A percentile compares a stretch with the other conserved stretches of the same genome.
These are phyloP conservation scores for Vaccinium vitisidaea DNA, from an alignment of 148 eudicot genomes.

Conservation along the genomic window DNA sequence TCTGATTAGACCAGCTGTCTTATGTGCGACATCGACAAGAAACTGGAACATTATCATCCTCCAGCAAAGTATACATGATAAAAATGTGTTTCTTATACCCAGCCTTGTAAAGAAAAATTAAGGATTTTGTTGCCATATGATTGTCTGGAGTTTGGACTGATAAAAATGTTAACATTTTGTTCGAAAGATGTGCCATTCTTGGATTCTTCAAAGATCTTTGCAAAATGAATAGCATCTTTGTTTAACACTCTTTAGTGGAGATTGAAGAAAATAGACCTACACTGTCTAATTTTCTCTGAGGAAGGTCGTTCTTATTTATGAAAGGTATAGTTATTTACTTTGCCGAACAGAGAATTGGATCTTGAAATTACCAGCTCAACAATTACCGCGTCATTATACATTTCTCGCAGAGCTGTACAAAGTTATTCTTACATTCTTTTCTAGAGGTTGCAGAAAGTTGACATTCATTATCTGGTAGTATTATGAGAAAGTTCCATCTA, in stretches of 20 bases:
- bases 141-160: background rate
- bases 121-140: background rate
- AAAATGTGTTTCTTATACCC: background rate
- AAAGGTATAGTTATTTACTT: background rate
- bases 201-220: background rate
- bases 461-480: background rate
- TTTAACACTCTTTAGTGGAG: background rate
- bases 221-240: background rate
- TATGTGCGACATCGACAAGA: background rate
- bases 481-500: background rate
- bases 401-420: background rate
- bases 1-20: background rate
- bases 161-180: background rate
- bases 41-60: background rate
- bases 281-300: background rate
- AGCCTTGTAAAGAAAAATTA: background rate
- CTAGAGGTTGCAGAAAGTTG: background rate
- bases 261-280: background rate
- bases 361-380: too few species aligned
- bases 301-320: background rate
- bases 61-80: background rate
- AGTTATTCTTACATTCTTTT: background rate
- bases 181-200: background rate
- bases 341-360: too few species aligned
- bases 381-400: background rate